Evolutionary conservation across 768 basidiomycete genomes (phyloP).

Genomic region (Lactifluus volemus): DNA sequence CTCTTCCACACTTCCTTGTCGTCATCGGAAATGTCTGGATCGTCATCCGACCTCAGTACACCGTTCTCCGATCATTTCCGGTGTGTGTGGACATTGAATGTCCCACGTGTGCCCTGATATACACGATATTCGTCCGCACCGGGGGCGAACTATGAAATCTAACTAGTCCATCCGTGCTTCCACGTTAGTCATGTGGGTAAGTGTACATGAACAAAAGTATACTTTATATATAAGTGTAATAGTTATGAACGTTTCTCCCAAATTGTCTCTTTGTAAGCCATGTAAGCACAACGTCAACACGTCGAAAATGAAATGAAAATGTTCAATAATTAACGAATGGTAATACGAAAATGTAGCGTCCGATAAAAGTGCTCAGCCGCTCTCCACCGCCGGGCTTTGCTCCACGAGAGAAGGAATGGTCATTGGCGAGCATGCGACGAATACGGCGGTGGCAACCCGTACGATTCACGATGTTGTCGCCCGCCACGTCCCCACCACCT

Average conservation of each 20-base stretch:
- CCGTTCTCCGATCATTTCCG: too few relatives aligned
- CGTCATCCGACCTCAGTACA: too few relatives aligned
- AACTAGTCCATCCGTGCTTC: too few relatives aligned
- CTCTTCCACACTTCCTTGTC: too few relatives aligned
- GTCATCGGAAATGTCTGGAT: too few relatives aligned
- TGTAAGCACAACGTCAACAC: neutral
- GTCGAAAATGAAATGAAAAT: neutral
- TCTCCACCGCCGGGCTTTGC: too few relatives aligned
- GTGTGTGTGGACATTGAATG: too few relatives aligned
- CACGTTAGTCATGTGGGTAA: too few relatives aligned
- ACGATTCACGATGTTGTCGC: neutral
- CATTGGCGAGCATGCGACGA: neutral
- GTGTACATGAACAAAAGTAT: neutral
- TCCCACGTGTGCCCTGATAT: too few relatives aligned
- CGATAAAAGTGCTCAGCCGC: too few relatives aligned
- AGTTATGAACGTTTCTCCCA: neutral
- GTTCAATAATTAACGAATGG: neutral
- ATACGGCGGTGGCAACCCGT: constrained; percentile 1
- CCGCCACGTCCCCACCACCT: neutral
- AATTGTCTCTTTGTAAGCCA: neutral
- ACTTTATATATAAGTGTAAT: neutral
- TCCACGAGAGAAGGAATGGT: neutral
- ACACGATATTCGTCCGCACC: too few relatives aligned
- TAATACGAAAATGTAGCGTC: neutral
- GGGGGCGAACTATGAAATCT: too few relatives aligned